These are phyloP conservation scores for Cenchrus purpureus DNA, from an alignment of 176 grass and related monocot species.

Conservation along the genomic window DNA sequence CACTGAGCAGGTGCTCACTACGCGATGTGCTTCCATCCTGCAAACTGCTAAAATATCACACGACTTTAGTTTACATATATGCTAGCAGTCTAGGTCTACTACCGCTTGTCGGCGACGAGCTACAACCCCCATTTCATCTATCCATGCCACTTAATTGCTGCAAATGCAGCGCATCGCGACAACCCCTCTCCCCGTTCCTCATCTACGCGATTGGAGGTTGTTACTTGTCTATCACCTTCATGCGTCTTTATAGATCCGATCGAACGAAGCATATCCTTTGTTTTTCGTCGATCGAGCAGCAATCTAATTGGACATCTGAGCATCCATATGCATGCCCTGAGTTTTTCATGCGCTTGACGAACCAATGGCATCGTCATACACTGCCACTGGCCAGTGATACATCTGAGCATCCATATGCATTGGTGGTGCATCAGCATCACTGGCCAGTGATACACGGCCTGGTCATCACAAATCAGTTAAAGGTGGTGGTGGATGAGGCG, in stretches of 20 bases:
- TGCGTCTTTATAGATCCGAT: background rate
- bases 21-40: background rate
- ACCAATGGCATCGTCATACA: background rate
- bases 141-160: background rate
- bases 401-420: no score
- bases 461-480: background rate
- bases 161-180: slow-evolving; percentile 7
- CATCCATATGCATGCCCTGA: no score
- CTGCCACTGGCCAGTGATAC: background rate
- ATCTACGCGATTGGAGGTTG: background rate
- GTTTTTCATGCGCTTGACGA: background rate
- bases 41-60: background rate
- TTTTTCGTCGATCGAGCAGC: background rate
- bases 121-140: background rate
- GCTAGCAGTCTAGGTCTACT: slow-evolving; percentile 3
- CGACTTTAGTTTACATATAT: background rate
- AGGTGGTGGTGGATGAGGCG: slow-evolving; percentile 32
- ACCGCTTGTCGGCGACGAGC: background rate
- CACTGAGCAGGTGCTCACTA: background rate
- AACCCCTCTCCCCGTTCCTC: background rate
- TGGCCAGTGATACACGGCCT: background rate
- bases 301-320: background rate
- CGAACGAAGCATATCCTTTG: background rate
- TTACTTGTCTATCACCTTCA: background rate
- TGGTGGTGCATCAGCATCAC: no score